Conservation (phyloP, 106 monocot species). For the Apostasia shenzhenica region DNA sequence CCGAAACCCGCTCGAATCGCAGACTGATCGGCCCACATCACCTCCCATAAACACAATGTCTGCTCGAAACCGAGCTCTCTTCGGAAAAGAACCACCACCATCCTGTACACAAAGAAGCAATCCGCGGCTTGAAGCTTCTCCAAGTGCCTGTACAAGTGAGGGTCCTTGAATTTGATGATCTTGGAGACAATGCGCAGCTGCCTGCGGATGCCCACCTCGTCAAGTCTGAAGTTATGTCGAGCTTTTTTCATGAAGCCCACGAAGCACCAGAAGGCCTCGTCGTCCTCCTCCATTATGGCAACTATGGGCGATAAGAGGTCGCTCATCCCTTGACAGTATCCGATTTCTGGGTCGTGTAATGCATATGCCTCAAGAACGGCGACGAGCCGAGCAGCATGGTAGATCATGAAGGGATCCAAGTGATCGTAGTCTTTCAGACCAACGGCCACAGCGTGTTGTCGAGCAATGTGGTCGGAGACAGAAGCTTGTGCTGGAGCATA, state of each 20-base stretch:
- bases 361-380: constrained; percentile 86
- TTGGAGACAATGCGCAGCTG: constrained; percentile 74
- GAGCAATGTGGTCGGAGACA: constrained; percentile 47
- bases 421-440: constrained; percentile 75
- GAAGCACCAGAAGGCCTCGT: constrained; percentile 91
- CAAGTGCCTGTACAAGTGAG: constrained; percentile 66
- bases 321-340: constrained; percentile 97
- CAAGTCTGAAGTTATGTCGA: constrained; percentile 71
- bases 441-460: constrained; percentile 35
- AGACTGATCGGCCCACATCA: constrained; percentile 91
- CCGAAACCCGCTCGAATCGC: constrained; percentile 60
- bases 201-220: constrained; percentile 70
- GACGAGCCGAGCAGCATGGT: constrained; percentile 75
- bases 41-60: constrained; percentile 85
- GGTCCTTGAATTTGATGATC: constrained; percentile 74
- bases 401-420: constrained; percentile 67
- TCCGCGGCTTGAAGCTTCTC: constrained; percentile 84
- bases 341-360: constrained; percentile 73
- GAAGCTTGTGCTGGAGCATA: constrained; percentile 53
- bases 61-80: constrained; percentile 87
- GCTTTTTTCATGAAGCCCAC: constrained; percentile 87
- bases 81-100: constrained; percentile 80
- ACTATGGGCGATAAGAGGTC: constrained; percentile 81
- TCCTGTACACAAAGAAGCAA: constrained; percentile 87
- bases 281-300: constrained; percentile 63